Conservation (phyloP, 306 rosid species). For the Prosopis cineraria region DNA sequence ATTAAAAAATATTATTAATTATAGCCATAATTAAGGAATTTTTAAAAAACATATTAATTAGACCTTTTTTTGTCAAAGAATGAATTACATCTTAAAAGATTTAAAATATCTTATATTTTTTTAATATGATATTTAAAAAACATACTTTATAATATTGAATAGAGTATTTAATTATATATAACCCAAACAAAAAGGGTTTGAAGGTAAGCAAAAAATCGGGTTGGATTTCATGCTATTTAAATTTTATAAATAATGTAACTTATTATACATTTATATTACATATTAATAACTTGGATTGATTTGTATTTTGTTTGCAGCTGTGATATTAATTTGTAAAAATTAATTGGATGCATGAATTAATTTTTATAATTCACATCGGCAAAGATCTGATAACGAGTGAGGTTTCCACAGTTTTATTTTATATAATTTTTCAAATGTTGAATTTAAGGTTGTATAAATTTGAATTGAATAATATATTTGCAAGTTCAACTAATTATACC, state of each 20-base stretch:
- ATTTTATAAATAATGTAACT: neutral
- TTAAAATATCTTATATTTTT: too few relatives aligned
- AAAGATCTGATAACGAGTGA: neutral
- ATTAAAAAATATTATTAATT: too few relatives aligned
- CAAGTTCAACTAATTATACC: neutral
- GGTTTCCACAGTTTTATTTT: neutral
- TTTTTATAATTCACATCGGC: neutral
- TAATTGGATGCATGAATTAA: neutral
- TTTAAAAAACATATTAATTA: too few relatives aligned
- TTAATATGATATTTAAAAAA: too few relatives aligned
- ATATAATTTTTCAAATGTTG: neutral
- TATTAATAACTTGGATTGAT: neutral
- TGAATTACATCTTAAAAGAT: too few relatives aligned
- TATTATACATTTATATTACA: neutral
- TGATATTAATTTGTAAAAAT: neutral
- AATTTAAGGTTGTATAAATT: neutral
- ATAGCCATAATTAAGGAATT: too few relatives aligned
- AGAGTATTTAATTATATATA: neutral
- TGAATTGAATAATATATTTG: neutral
- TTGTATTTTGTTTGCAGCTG: neutral
- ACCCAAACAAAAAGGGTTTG: too few relatives aligned
- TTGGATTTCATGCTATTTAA: neutral
- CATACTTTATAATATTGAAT: too few relatives aligned
- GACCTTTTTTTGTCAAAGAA: too few relatives aligned
- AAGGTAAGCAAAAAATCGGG: too few relatives aligned